phyloP scores from a whole-genome alignment of 768 basidiomycete genomes.

The Termitomyces sp. region DNA sequence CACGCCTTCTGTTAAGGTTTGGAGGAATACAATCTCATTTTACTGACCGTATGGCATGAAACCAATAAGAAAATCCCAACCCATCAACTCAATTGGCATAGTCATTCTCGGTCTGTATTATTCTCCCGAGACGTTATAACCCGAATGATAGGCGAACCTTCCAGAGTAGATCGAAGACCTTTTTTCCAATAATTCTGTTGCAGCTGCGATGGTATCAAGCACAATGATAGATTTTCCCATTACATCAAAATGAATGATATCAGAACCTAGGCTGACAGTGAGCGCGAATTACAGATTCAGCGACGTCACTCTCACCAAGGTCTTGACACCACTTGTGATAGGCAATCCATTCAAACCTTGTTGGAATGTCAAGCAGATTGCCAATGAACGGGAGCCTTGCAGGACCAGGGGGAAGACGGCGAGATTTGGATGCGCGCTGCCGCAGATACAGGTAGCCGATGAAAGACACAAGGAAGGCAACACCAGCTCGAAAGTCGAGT shows the following conservation, averaged over 20 bases:
- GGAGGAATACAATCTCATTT: neutral
- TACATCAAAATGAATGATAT: neutral
- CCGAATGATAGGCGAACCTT: neutral
- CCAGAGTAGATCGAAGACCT: neutral
- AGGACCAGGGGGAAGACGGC: conserved; percentile 8
- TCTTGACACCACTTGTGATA: conserved; percentile 14
- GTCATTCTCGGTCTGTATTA: neutral
- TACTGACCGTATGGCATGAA: neutral
- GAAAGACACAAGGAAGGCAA: neutral
- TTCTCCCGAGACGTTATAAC: neutral
- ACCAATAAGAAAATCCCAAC: neutral
- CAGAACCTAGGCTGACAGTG: neutral
- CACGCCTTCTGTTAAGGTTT: neutral
- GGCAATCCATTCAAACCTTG: conserved; percentile 5
- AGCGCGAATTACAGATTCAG: neutral
- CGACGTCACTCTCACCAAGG: conserved; percentile 14
- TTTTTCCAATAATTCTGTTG: neutral
- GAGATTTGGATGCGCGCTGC: neutral
- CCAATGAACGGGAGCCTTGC: conserved; percentile 3
- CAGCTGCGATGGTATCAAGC: neutral
- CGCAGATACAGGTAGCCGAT: neutral
- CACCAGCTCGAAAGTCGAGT: neutral
- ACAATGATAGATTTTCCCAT: neutral
- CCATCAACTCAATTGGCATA: neutral
- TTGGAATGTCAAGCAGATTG: conserved; percentile 10